Conservation (phyloP, 2,329 filamentous ascomycete genomes). For the Penicillium sclerotigenum region DNA sequence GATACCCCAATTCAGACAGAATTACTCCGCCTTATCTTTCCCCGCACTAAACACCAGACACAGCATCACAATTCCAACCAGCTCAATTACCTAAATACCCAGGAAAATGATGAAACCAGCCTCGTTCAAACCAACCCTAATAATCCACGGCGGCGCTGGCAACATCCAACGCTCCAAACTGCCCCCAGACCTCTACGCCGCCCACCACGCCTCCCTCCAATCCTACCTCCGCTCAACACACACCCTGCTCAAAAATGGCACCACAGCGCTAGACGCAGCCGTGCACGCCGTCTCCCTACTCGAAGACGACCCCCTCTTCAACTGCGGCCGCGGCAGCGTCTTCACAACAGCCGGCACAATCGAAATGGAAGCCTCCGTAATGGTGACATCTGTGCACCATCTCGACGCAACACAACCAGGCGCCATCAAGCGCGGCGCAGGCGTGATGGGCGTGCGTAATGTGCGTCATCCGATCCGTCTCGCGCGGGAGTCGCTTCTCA, state of each 20-base stretch:
- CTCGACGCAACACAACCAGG: conserved; percentile 28
- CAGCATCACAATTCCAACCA: neutral
- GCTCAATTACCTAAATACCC: too few species aligned
- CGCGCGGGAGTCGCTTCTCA: conserved; percentile 66
- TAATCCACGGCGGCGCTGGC: conserved; percentile 71
- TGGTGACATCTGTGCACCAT: conserved; percentile 60
- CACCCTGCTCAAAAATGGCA: conserved; percentile 41
- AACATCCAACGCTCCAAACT: conserved; percentile 62
- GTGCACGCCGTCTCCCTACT: conserved; percentile 71
- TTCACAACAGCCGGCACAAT: conserved; percentile 80
- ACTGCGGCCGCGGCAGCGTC: conserved; percentile 77
- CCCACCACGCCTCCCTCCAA: conserved; percentile 60
- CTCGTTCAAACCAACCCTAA: conserved; percentile 54
- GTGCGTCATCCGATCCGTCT: conserved; percentile 79
- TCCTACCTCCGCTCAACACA: conserved; percentile 55
- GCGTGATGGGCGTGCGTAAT: conserved; percentile 67
- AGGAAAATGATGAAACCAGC: neutral
- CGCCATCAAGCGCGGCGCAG: conserved; percentile 70
- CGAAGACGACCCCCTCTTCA: conserved; percentile 80
- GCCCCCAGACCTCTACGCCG: conserved; percentile 55
- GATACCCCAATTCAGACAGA: conserved; percentile 15
- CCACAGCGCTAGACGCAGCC: conserved; percentile 68
- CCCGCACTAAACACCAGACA: conserved; percentile 10
- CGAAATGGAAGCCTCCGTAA: conserved; percentile 82
- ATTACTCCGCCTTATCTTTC: conserved; percentile 11